Percentiles rank a stretch among this genome's conserved stretches.
Evolutionary conservation across 2,329 filamentous ascomycete species (phyloP).

Genomic region (Neopestalotiopsis sp.): DNA sequence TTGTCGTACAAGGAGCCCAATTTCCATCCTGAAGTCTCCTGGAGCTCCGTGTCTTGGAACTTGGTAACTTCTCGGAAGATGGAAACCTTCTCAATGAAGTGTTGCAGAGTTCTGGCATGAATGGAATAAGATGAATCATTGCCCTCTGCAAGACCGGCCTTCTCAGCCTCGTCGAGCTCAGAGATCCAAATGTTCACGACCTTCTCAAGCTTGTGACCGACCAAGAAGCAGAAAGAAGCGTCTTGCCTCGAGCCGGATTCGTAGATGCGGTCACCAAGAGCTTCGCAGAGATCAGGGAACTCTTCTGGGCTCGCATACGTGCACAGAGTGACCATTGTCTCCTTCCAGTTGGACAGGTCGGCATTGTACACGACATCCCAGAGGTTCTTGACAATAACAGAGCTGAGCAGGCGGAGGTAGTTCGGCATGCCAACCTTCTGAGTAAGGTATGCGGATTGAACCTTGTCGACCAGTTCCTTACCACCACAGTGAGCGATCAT

Average conservation of each 20-base stretch:
- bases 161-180: conserved; percentile 85
- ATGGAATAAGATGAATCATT: conserved; percentile 87
- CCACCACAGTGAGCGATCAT: conserved; percentile 97
- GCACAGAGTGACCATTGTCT: conserved; percentile 93
- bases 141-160: conserved; percentile 71
- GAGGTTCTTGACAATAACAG: conserved; percentile 93
- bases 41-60: conserved; percentile 80
- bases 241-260: conserved; percentile 83
- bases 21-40: conserved; percentile 82
- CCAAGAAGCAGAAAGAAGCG: conserved; percentile 94
- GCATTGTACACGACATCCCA: conserved; percentile 99
- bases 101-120: conserved; percentile 85
- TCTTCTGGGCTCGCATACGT: conserved; percentile 91
- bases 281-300: conserved; percentile 94
- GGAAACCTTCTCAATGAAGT: conserved; percentile 97
- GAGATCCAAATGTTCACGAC: conserved; percentile 93
- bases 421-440: conserved; percentile 83
- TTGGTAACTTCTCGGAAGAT: conserved; percentile 94
- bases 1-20: conserved; percentile 87
- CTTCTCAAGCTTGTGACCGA: conserved; percentile 96
- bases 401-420: conserved; percentile 87
- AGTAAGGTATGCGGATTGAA: conserved; percentile 87
- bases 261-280: conserved; percentile 86
- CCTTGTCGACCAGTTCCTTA: conserved; percentile 91
- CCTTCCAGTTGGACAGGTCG: conserved; percentile 92